Conservation (phyloP, 2,329 filamentous ascomycete genomes). For the Cadophora sp. region DNA sequence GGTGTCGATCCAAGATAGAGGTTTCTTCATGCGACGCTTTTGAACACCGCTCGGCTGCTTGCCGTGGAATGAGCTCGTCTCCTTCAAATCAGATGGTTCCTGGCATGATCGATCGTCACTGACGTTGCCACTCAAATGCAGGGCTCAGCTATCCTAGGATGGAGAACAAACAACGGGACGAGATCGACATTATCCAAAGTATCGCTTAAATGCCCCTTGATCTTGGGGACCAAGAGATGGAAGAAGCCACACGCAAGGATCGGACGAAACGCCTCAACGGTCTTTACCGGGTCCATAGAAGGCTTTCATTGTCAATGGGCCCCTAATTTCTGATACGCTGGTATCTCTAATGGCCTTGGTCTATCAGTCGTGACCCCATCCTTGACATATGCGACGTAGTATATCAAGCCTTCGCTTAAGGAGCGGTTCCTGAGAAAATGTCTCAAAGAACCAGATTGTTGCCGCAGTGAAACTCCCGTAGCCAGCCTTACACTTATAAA, state of each 20-base stretch:
- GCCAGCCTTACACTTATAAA: conserved; percentile 3
- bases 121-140: conserved; percentile 25
- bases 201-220: conserved; percentile 21
- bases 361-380: not conserved
- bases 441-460: not conserved
- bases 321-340: conserved; percentile 1
- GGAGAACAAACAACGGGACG: conserved; percentile 16
- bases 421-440: conserved; percentile 1
- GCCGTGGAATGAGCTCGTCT: conserved; percentile 14
- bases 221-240: conserved; percentile 15
- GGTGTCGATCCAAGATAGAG: conserved; percentile 29
- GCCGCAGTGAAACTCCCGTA: conserved; percentile 1
- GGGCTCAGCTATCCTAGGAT: conserved; percentile 33
- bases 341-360: not conserved
- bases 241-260: conserved; percentile 20
- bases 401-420: conserved; percentile 16
- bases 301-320: not conserved
- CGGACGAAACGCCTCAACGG: conserved; percentile 8
- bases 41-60: conserved; percentile 3
- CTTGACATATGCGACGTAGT: conserved; percentile 2
- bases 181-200: conserved; percentile 28
- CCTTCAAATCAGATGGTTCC: conserved; percentile 26
- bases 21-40: conserved; percentile 26
- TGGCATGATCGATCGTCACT: conserved; percentile 28
- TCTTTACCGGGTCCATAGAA: not conserved